Evolutionary conservation across 139 green algal species (phyloP), one percentile per base, ranked within the genome.

Genomic region (Picocystis salinarum): DNA sequence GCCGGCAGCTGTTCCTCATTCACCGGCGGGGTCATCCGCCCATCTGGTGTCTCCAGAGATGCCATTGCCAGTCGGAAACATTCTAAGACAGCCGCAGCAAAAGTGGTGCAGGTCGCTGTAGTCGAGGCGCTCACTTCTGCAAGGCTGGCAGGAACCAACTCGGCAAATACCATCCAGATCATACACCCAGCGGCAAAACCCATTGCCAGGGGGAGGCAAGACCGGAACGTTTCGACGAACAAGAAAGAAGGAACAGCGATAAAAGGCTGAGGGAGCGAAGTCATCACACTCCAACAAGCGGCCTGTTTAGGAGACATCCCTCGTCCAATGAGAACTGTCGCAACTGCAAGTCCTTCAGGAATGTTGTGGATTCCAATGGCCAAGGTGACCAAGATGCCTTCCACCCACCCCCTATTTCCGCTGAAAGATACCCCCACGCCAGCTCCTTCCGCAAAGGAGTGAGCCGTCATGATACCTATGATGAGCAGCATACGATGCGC

Each of bases 151-250:
- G 58, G 50, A 30, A 57, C 26, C 37, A 34, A 42, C 20, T 52
- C 5, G 22, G 5, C 1, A 60, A 44, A 46, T 13, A 12, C 12
- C 45, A 30, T 39, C 83, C 83, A 98, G 9, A 93, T 63, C 88
- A 98, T 98, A 75, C 88, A 94, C 20, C 88, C 88, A 2, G 85
- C 88, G 1, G 88, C 85, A 67, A 98, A 96, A 34, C 88, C 88
- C 41, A 95, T 54, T 5, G 74, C 83, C 17, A 93, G 33, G 0
- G 88, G 88, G 46, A 97, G 71, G 45, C 94, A 54, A 2, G 46
- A 42, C 39, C 48, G 20, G 55, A 98, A 96, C 2, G 73, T 73
- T 36, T 92, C 69, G 36, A 94, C 88, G 61, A 95, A 96, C 30
- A 92, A 27, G 55, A 77, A 98, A 10, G 77, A 68, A 12, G 88